Base-by-base conservation (phyloP, 805 yeast species). In the Naumovozyma castellii region DNA sequence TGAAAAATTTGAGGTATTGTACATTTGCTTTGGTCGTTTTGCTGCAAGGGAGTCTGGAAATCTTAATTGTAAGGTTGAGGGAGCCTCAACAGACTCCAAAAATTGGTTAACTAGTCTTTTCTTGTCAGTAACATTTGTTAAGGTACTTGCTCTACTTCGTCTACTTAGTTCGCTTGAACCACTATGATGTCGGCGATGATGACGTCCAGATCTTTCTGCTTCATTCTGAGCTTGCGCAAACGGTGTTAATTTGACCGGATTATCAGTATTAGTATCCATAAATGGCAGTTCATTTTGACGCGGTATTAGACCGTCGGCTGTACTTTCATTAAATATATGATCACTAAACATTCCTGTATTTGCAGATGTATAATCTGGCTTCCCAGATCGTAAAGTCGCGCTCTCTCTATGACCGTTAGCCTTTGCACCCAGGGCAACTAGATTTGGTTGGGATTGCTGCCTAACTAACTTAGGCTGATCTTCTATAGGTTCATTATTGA, bases 21-120 rank as follows among this genome's bases (percentile, higher is more conserved):
- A 22, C 10, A 22, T 22, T 6, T 6, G 10, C 10, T 10, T 22
- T 22, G 27, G 27, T 6, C 10, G 27, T 6, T 22, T 22, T 22
- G 10, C 27, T 22, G 32, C 13, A 5, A 29, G 5, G 5, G 32
- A 12, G 13, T 14, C 32, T 8, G 32, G 15, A 29, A 29, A 29
- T 16, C 36, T 34, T 34, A 39, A 28, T 25, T 47, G 45, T 8
- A 40, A 32, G 12, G 27, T 34, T 2, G 45, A 43, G 3, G 50
- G 40, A 2, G 58, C 51, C 20, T 43, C 51, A 51, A 51, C 47
- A 3, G 59, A 53, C 30, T 48, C 42, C 29, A 56, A 37, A 39
- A 56, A 56, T 29, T 55, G 58, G 35, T 52, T 45, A 3, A 53
- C 59, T 22, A 56, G 34, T 36, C 61, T 46, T 36, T 54, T 53